Evolutionary conservation across 2,329 filamentous ascomycete species (phyloP), one percentile per base, ranked within the genome.

Genomic region (Aspergillus sergii): DNA sequence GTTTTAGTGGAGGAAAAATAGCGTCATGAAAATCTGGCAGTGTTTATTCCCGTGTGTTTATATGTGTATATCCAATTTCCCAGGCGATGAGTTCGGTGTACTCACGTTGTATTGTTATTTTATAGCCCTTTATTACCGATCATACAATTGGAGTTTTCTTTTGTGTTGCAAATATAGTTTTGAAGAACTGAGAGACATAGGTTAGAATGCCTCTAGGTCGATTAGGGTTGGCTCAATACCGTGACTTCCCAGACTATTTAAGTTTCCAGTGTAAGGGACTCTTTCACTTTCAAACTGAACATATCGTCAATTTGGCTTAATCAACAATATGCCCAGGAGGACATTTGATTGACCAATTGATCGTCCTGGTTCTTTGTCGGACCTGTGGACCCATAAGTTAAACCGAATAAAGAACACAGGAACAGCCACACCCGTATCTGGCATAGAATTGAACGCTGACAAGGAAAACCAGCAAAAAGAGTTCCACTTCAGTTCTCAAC

Each of bases 21-120:
- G 69, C 68, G 65, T 71, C 68, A 70, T 71, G 72, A 72, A 70
- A 73, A 72, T 68, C 73, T 71, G 66, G 71, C 71, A 56, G 63
- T 64, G 62, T 67, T 65, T 59, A 60, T 69, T 71, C 67, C 71
- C 66, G 58, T 75, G 70, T 76, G 71, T 71, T 74, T 72, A 75
- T 74, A 72, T 69, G 67, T 76, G 75, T 77, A 77, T 76, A 77
- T 75, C 75, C 74, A 77, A 73, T 75, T 73, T 68, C 66, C 67
- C 68, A 70, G 75, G 73, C 74, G 74, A 75, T 74, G 72, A 75
- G 73, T 72, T 71, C 61, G 73, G 72, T 74, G 73, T 72, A 75
- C 72, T 71, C 69, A 71, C 64, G 64, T 71, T 71, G 56, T 64
- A 64, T 66, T 69, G 64, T 67, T 70, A 64, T 66, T 68, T 68